These are phyloP conservation scores for Metschnikowia vanudenii DNA, from an alignment of 805 yeast species.

Conservation along the genomic window DNA sequence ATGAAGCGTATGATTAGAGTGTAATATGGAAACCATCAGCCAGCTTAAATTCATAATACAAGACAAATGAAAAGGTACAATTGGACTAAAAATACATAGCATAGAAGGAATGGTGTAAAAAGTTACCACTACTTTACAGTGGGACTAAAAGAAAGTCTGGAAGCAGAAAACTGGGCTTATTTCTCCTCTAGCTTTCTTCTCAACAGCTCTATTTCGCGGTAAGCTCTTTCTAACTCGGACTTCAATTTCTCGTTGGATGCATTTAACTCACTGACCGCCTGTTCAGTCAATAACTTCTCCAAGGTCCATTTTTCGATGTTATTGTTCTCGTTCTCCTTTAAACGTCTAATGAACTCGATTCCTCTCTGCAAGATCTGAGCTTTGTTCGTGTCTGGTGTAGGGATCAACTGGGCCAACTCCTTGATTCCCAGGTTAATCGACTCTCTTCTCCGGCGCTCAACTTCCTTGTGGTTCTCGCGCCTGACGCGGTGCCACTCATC, in stretches of 20 bases:
- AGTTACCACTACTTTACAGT: background rate
- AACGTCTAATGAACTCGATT: conserved; percentile 83
- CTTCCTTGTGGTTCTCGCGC: conserved; percentile 91
- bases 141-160: background rate
- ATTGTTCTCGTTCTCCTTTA: conserved; percentile 85
- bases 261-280: conserved; percentile 81
- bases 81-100: background rate
- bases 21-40: background rate
- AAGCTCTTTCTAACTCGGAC: conserved; percentile 84
- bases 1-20: background rate
- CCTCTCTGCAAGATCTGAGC: conserved; percentile 86
- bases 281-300: conserved; percentile 89
- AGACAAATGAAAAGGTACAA: background rate
- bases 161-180: background rate
- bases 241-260: conserved; percentile 85
- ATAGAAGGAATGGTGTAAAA: background rate
- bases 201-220: conserved; percentile 86
- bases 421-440: conserved; percentile 84
- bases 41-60: background rate
- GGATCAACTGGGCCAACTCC: conserved; percentile 72
- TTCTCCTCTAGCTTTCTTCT: conserved; percentile 43
- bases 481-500: conserved; percentile 84
- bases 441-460: conserved; percentile 89
- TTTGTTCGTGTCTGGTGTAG: conserved; percentile 83
- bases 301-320: conserved; percentile 93